These are phyloP conservation scores for Collybiopsis confluens DNA, from an alignment of 768 basidiomycete genomes.

Conservation along the genomic window DNA sequence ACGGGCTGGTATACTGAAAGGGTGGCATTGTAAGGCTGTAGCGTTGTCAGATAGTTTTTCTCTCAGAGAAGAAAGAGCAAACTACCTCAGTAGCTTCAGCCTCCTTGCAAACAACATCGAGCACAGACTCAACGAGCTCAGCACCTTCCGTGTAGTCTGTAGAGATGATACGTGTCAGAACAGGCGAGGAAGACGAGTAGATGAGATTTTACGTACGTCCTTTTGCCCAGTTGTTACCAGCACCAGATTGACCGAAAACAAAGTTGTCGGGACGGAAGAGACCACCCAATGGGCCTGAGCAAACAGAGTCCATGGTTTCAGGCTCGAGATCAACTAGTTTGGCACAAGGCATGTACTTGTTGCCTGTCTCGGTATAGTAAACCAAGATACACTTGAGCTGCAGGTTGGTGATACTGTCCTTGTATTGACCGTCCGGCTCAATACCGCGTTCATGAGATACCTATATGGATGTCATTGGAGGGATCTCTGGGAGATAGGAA, in stretches of 20 bases:
- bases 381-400: slow-evolving; percentile 97
- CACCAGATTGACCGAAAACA: slow-evolving; percentile 96
- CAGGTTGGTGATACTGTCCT: slow-evolving; percentile 88
- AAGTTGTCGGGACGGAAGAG: slow-evolving; percentile 99
- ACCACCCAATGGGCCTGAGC: slow-evolving; percentile 82
- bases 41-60: background rate
- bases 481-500: slow-evolving; percentile 33
- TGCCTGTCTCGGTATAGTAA: slow-evolving; percentile 95
- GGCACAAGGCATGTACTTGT: slow-evolving; percentile 96
- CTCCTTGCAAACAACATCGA: slow-evolving; percentile 98
- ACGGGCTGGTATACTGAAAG: slow-evolving; percentile 98
- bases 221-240: slow-evolving; percentile 99
- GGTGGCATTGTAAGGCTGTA: slow-evolving; percentile 96
- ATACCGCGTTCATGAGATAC: slow-evolving; percentile 98
- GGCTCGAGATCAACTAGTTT: slow-evolving; percentile 97
- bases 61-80: background rate
- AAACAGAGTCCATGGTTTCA: slow-evolving; percentile 92
- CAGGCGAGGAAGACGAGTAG: background rate
- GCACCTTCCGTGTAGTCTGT: slow-evolving; percentile 92
- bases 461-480: slow-evolving; percentile 71
- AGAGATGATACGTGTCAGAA: slow-evolving; percentile 9
- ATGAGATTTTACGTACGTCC: slow-evolving; percentile 68
- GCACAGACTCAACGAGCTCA: slow-evolving; percentile 96
- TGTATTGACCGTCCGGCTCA: slow-evolving; percentile 88
- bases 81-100: slow-evolving; percentile 91